A percentile compares a stretch with the other conserved stretches of the same genome.
Conservation (phyloP, 2,329 filamentous ascomycete species). For the Talaromyces funiculosus region DNA sequence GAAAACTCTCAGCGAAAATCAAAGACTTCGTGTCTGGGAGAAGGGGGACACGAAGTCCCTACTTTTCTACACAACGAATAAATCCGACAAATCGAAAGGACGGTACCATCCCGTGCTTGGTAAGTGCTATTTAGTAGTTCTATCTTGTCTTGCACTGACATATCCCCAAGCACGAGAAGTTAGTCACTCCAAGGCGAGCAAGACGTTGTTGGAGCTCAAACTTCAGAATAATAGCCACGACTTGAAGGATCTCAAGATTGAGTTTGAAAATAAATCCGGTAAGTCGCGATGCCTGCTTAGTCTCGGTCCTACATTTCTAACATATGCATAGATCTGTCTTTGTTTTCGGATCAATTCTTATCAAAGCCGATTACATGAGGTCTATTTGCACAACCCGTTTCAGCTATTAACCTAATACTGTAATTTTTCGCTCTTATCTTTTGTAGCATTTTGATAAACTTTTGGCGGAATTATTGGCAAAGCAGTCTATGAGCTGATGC, state of each 20-base stretch:
- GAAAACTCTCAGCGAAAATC: conserved; percentile 13
- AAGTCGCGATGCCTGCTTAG: neutral
- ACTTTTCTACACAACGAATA: conserved; percentile 10
- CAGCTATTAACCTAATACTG: neutral
- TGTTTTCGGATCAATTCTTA: neutral
- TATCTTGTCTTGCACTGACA: neutral
- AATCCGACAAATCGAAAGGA: neutral
- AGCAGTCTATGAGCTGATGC: neutral
- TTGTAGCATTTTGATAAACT: neutral
- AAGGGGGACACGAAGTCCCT: neutral
- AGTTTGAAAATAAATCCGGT: neutral
- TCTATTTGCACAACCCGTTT: neutral
- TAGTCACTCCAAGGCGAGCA: neutral
- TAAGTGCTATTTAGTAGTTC: neutral
- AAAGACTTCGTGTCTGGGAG: conserved; percentile 16
- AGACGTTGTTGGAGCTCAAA: conserved; percentile 3
- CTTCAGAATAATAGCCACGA: neutral
- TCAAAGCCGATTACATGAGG: neutral
- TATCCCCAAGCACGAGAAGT: neutral
- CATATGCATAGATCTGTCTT: neutral
- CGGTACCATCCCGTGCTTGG: conserved; percentile 14
- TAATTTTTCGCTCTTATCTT: neutral
- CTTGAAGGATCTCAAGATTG: conserved; percentile 5
- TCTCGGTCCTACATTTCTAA: neutral
- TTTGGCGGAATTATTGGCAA: neutral